A percentile compares a stretch with the other conserved stretches of the same genome.
These are phyloP conservation scores for Tephrocybe sp. DNA, from an alignment of 768 basidiomycete species.

Conservation along the genomic window DNA sequence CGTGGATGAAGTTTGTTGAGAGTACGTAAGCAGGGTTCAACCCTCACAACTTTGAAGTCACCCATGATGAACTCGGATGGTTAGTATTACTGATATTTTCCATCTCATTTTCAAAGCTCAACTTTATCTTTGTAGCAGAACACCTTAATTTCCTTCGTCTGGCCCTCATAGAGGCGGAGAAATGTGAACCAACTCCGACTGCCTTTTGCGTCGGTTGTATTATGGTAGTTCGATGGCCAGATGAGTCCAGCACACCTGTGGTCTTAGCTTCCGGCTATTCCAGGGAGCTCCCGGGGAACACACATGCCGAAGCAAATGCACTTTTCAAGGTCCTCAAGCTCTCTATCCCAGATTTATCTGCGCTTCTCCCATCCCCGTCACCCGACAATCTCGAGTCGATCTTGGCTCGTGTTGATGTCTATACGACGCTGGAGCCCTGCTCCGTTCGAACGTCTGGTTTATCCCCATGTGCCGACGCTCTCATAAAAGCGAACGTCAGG, in stretches of 20 bases:
- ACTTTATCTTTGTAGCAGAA: slow-evolving; percentile 12
- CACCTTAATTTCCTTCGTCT: slow-evolving; percentile 50
- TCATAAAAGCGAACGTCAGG: slow-evolving; percentile 68
- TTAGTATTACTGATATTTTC: slow-evolving; percentile 1
- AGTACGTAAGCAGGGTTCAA: slow-evolving; percentile 20
- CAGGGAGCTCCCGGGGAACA: slow-evolving; percentile 89
- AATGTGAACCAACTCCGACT: slow-evolving; percentile 66
- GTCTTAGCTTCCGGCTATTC: slow-evolving; percentile 84
- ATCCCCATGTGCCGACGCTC: slow-evolving; percentile 80
- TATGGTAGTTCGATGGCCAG: slow-evolving; percentile 51
- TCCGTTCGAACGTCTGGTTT: slow-evolving; percentile 87
- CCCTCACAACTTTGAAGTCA: not conserved
- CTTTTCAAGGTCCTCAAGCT: slow-evolving; percentile 65
- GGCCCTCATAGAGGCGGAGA: slow-evolving; percentile 71
- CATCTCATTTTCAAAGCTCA: not conserved
- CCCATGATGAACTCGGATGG: slow-evolving; percentile 7
- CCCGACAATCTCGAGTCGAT: slow-evolving; percentile 46
- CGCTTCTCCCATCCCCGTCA: slow-evolving; percentile 39
- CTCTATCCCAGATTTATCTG: slow-evolving; percentile 40
- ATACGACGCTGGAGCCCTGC: slow-evolving; percentile 97
- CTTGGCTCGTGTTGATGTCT: slow-evolving; percentile 67
- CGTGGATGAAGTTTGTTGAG: slow-evolving; percentile 18
- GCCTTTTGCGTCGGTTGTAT: slow-evolving; percentile 95
- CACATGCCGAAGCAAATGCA: slow-evolving; percentile 96
- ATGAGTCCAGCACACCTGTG: slow-evolving; percentile 36